Evolutionary conservation across 371 early-diverging fungal genomes (phyloP), one percentile per base, ranked within the genome.

Genomic region (Mortierella polycephala): DNA sequence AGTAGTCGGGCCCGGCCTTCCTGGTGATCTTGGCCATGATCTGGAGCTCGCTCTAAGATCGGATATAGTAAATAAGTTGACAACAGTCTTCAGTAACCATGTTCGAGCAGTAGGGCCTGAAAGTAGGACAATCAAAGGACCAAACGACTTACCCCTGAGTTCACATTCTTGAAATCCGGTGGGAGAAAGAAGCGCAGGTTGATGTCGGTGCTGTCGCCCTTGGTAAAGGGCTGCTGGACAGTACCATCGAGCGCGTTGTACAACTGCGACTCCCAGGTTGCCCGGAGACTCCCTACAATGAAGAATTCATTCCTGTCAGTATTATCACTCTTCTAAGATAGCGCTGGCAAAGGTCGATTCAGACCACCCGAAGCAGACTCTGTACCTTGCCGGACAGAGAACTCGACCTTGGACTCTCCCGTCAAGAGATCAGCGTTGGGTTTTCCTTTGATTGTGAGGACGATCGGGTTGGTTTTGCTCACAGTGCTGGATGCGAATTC

Each of bases 111-210:
- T 13, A 37, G 39, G n/a, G 6, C 21, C n/a, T 1, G 23, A 58
- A 0, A 58, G 23, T 30, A 30, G 30, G 4, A 4, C 30, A 4
- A 18, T 6, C 12, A 39, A n/a, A 21, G 30, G 16, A 23, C 1
- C 47, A 49, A 20, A 14, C 20, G n/a, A 53, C 66, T 53, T 67
- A 72, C 73, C 16, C 59, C 55, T 13, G 1, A 4, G 13, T 47
- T 39, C 16, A 40, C 18, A 12, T 20, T 7, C 37, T 14, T 0
- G 44, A 72, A 56, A 0, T 39, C 39, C 2, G 62, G 49, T n/a
- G 68, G 60, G 10, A 74, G 52, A 13, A 39, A 74, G 53, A 51
- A 54, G 60, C 64, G 64, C 7, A 56, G 37, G n/a, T 41, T 57
- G 1, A 63, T 14, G 14, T 2, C 30, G 16, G 21, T 44, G 1